Base-by-base conservation (phyloP, 257 asterid genomes). In the Solanum clarkiae region DNA sequence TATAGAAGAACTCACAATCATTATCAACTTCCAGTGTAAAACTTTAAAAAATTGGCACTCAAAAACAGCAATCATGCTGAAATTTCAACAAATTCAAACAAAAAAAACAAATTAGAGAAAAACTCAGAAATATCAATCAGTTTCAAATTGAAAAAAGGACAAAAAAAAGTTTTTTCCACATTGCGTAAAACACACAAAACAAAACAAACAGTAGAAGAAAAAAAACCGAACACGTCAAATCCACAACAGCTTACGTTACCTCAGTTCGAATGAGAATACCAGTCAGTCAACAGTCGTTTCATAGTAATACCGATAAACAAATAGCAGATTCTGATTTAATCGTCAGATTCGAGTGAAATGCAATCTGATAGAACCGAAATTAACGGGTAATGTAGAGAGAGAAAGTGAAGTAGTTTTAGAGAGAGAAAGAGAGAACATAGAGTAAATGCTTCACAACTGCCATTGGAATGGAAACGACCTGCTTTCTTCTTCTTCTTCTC, bases 361-460 rank as follows among this genome's bases (percentile, higher is more conserved):
- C 65, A 36, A 83, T 11, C 56, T 42, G n/a, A 45, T 86, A 44
- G 0, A 10, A 60, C 47, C 80, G 81, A n/a, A 87, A 49, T 44
- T 10, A n/a, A 10, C 0, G 26, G 65, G 85, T 72, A 56, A 53
- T 16, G 26, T 36, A 83, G 80, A 26, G 65, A 18, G 65, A 47
- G 80, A 66, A 22, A 65, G 44, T 22, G 45, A 10, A 10, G 3
- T 14, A 1, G 13, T 8, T 60, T 10, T n/a, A 10, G 87, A 82
- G 82, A 36, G 91, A 51, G 87, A 36, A 36, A 6, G 80, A 75
- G 81, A 54, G 4, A 62, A 4, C 91, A 90, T 86, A 91, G 91
- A 90, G 84, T 90, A 89, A 91, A 91, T 92, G 97, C 92, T 87
- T 49, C 84, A 87, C 90, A 93, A 91, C 95, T 92, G 92, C 94